Evolutionary conservation across 192 early-diverging fungal genomes (phyloP).

Genomic region (Haplosporangium gracile): DNA sequence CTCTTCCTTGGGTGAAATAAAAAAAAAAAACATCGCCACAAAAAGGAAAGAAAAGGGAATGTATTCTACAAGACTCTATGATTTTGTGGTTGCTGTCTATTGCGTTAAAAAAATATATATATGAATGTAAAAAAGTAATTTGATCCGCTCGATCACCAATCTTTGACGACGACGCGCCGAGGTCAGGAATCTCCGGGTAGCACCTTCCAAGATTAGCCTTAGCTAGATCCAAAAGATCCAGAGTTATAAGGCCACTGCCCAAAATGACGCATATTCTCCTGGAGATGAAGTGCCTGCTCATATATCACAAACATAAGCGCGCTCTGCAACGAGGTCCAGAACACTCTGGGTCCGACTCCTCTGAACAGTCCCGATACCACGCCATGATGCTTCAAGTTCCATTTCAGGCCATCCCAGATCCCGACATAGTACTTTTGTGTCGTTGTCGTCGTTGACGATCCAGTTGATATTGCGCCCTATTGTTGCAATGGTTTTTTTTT

Average conservation of each 20-base stretch:
- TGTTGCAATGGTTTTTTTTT: background rate
- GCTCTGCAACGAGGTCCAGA: constrained; percentile 78
- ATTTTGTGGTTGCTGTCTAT: too few species aligned
- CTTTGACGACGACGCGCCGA: too few species aligned
- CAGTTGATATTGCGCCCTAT: constrained; percentile 25
- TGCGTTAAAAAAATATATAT: too few species aligned
- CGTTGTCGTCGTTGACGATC: background rate
- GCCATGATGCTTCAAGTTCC: constrained; percentile 70
- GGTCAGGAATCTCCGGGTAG: too few species aligned
- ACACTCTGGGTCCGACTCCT: constrained; percentile 81
- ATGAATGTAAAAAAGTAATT: too few species aligned
- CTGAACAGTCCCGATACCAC: constrained; percentile 74
- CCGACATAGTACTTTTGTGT: constrained; percentile 64
- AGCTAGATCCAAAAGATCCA: constrained; percentile 19
- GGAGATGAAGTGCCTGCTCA: constrained; percentile 67
- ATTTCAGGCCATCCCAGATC: constrained; percentile 67
- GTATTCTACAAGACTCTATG: too few species aligned
- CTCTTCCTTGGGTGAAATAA: background rate
- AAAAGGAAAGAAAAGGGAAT: background rate
- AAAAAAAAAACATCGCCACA: background rate
- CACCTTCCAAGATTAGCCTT: background rate
- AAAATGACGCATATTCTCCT: constrained; percentile 59
- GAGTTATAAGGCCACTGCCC: constrained; percentile 47
- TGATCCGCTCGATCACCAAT: too few species aligned
- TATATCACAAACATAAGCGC: constrained; percentile 82